These are phyloP conservation scores for Metarhizium anisopliae DNA, from an alignment of 2,329 filamentous ascomycete genomes.

Conservation along the genomic window DNA sequence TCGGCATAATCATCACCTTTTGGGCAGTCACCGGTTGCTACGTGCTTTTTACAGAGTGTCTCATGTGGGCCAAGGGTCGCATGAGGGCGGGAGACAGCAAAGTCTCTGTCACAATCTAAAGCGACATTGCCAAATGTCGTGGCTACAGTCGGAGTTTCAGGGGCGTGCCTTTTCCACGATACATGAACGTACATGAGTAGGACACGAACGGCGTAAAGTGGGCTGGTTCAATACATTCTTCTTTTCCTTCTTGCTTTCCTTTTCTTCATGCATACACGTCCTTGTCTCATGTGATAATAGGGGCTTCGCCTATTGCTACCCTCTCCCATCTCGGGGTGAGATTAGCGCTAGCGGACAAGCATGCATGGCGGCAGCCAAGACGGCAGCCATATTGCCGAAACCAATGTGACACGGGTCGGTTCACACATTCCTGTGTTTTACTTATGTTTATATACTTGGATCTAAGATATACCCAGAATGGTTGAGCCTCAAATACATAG, in stretches of 20 bases:
- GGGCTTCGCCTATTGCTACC: too few species aligned
- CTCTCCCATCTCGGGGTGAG: too few species aligned
- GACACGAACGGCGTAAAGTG: not conserved
- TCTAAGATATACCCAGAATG: too few species aligned
- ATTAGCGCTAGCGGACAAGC: too few species aligned
- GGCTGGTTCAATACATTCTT: not conserved
- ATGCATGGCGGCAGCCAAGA: too few species aligned
- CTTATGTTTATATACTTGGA: too few species aligned
- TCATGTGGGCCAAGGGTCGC: conserved; percentile 28
- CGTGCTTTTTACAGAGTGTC: conserved; percentile 37
- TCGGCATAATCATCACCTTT: conserved; percentile 37
- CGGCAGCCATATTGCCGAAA: too few species aligned
- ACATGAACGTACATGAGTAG: not conserved
- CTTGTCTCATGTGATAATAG: too few species aligned
- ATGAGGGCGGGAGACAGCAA: conserved; percentile 20
- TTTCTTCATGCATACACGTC: not conserved
- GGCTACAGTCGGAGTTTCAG: not conserved
- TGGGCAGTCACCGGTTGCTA: conserved; percentile 42
- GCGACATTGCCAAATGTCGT: not conserved
- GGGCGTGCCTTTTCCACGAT: not conserved
- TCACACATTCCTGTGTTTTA: too few species aligned
- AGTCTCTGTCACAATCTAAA: not conserved
- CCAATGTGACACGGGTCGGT: too few species aligned
- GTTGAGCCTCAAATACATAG: too few species aligned
- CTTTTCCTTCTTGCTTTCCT: not conserved